These are phyloP conservation scores for Ambrosia hybrid DNA, from an alignment of 140 eudicot genomes.

Conservation along the genomic window DNA sequence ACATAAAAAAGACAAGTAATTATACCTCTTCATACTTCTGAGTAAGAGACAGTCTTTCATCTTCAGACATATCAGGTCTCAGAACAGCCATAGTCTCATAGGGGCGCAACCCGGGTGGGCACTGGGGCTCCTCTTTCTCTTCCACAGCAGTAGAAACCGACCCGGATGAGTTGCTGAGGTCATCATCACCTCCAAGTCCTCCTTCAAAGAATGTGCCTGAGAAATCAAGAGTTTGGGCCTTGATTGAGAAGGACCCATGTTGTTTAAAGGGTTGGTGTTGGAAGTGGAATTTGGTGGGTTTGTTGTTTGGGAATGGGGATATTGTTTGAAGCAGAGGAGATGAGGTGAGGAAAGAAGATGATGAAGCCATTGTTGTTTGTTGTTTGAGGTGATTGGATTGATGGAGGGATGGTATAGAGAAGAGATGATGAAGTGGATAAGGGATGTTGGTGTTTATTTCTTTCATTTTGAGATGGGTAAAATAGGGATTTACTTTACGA, in stretches of 20 bases:
- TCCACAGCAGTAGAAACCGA: slow-evolving; percentile 53
- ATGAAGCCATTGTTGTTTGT: slow-evolving; percentile 34
- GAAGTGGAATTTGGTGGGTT: slow-evolving; percentile 28
- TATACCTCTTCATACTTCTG: slow-evolving; percentile 96
- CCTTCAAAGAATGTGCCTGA: slow-evolving; percentile 82
- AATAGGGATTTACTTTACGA: no score
- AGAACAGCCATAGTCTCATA: slow-evolving; percentile 89
- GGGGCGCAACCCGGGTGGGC: slow-evolving; percentile 88
- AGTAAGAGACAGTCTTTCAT: slow-evolving; percentile 76
- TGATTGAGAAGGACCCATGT: slow-evolving; percentile 33
- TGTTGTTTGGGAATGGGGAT: slow-evolving; percentile 31
- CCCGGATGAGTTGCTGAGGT: slow-evolving; percentile 31
- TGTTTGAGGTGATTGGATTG: slow-evolving; percentile 8
- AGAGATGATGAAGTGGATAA: slow-evolving; percentile 33
- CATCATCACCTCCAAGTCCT: slow-evolving; percentile 62
- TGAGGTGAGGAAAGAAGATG: slow-evolving; percentile 28
- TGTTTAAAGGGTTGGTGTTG: slow-evolving; percentile 16
- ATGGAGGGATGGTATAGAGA: background rate
- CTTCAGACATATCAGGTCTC: slow-evolving; percentile 91
- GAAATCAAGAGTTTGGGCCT: slow-evolving; percentile 66
- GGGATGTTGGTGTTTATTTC: slow-evolving; percentile 7
- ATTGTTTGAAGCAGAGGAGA: slow-evolving; percentile 35
- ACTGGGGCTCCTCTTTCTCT: slow-evolving; percentile 82
- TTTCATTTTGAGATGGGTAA: no score
- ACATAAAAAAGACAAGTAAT: background rate